Conservation (phyloP, 331 rosid genomes). For the Malus hybrid region DNA sequence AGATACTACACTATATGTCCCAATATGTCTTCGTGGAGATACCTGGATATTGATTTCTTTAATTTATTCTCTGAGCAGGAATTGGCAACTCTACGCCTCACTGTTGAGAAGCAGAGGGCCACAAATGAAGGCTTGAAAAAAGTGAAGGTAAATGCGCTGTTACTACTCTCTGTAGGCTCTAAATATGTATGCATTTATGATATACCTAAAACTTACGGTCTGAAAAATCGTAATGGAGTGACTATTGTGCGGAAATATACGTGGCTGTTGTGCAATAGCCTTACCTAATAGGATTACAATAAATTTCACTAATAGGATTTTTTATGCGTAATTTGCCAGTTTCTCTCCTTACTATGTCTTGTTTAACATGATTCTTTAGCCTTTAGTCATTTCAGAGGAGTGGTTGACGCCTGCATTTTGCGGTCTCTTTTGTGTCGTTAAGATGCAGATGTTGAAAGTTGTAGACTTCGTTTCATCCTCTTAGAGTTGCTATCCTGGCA, state of each 20-base stretch:
- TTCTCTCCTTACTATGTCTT: neutral
- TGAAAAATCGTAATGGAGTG: neutral
- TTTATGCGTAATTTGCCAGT: neutral
- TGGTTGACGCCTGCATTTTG: neutral
- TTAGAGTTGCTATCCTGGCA: neutral
- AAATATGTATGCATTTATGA: neutral
- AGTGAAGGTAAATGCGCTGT: constrained; percentile 49
- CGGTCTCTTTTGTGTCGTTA: neutral
- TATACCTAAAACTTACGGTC: neutral
- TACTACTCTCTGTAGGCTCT: neutral
- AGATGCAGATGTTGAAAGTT: neutral
- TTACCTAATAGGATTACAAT: neutral
- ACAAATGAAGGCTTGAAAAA: constrained; percentile 56
- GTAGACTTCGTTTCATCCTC: neutral
- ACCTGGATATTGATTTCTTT: constrained; percentile 1
- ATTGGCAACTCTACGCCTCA: constrained; percentile 41
- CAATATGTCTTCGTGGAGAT: neutral
- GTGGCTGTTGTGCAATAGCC: neutral
- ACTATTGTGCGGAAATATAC: neutral
- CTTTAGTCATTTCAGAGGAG: neutral
- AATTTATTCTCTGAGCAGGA: constrained; percentile 41
- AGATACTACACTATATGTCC: neutral
- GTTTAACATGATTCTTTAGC: neutral
- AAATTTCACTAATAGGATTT: neutral
- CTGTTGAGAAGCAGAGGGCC: constrained; percentile 53